Percentiles rank a stretch among this genome's conserved stretches.
These are phyloP conservation scores for Alnus rubra DNA, from an alignment of 306 rosid genomes.

Conservation along the genomic window DNA sequence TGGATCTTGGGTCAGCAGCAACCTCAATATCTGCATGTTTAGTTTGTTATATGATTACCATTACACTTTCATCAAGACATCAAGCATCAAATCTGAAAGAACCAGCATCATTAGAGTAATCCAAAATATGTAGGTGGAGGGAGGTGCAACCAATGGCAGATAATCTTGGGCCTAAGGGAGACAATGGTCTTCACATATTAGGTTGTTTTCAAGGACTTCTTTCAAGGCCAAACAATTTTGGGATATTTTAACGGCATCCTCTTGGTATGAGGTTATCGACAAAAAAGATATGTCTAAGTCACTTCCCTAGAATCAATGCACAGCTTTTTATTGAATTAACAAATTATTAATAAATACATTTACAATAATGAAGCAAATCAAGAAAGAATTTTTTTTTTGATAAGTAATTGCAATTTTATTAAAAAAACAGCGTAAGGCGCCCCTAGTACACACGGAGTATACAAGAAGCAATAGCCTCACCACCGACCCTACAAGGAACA, in stretches of 20 bases:
- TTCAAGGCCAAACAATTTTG: background rate
- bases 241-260: background rate
- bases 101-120: slow-evolving; percentile 8
- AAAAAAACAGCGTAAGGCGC: too few species aligned
- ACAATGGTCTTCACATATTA: background rate
- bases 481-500: too few species aligned
- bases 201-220: background rate
- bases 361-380: too few species aligned
- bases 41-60: slow-evolving; percentile 16
- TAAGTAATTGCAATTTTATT: too few species aligned
- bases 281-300: too few species aligned
- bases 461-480: too few species aligned
- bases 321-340: too few species aligned
- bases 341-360: too few species aligned
- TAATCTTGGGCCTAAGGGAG: background rate
- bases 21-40: slow-evolving; percentile 63
- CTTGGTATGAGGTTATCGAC: background rate
- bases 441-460: too few species aligned
- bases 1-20: slow-evolving; percentile 51
- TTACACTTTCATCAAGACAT: slow-evolving; percentile 16
- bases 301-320: too few species aligned
- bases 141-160: background rate
- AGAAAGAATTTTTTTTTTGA: too few species aligned
- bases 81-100: slow-evolving; percentile 24
- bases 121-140: slow-evolving; percentile 18